phyloP scores from a whole-genome alignment of 805 yeast species.

The Myxozyma neglecta region DNA sequence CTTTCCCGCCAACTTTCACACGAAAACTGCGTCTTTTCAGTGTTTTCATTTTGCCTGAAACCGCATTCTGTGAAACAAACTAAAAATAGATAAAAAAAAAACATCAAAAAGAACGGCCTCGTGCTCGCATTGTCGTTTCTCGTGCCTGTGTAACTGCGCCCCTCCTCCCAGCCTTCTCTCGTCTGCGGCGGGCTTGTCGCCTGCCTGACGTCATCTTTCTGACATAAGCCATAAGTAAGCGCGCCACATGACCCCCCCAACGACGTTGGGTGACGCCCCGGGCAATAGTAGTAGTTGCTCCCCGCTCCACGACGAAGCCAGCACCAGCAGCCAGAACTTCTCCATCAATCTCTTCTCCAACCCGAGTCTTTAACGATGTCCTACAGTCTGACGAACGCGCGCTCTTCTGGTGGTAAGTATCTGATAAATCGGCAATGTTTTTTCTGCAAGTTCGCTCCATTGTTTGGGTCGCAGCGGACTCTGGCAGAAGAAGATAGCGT shows the following conservation, averaged over 20 bases:
- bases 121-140: too few relatives aligned
- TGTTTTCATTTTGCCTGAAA: too few relatives aligned
- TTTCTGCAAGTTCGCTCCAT: not conserved
- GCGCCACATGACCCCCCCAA: conserved; percentile 14
- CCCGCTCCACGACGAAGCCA: conserved; percentile 5
- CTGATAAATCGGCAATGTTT: not conserved
- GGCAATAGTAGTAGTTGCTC: not conserved
- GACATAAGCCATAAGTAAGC: not conserved
- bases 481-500: too few relatives aligned
- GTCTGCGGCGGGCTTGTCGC: not conserved
- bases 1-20: too few relatives aligned
- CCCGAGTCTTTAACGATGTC: not conserved
- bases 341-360: not conserved
- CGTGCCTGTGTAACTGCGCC: not conserved
- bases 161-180: not conserved
- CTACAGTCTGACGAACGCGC: conserved; percentile 11
- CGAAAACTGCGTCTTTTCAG: too few relatives aligned
- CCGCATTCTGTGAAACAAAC: too few relatives aligned
- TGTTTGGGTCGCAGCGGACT: too few relatives aligned
- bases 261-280: conserved; percentile 10
- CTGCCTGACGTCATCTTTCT: not conserved
- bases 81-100: too few relatives aligned
- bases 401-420: conserved; percentile 14
- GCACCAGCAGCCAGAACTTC: not conserved
- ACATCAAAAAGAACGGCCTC: too few relatives aligned